These are phyloP conservation scores for Lipomyces sp. DNA, from an alignment of 805 yeast species.

Conservation along the genomic window DNA sequence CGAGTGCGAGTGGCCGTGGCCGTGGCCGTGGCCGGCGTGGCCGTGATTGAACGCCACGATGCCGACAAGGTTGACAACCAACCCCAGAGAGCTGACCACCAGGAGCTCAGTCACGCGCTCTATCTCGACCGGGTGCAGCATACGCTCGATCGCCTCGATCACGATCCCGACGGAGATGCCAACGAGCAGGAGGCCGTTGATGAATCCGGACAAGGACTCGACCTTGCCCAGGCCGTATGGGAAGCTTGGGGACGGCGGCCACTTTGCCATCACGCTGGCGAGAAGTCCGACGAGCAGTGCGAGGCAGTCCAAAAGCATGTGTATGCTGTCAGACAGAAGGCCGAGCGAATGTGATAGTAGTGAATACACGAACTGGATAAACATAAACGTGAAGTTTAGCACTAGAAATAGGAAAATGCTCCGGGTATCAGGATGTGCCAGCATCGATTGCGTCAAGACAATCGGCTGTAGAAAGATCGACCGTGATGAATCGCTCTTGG, in stretches of 20 bases:
- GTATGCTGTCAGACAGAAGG: conserved; percentile 85
- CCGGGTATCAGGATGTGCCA: conserved; percentile 66
- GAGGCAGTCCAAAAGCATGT: conserved; percentile 93
- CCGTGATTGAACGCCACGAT: conserved; percentile 93
- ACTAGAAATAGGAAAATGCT: conserved; percentile 85
- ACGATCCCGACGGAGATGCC: conserved; percentile 88
- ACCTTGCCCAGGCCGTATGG: conserved; percentile 85
- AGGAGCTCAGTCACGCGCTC: conserved; percentile 80
- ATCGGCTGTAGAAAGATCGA: conserved; percentile 20
- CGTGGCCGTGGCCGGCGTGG: conserved; percentile 48
- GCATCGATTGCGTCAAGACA: conserved; percentile 31
- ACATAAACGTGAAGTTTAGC: conserved; percentile 88
- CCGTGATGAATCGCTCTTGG: background rate
- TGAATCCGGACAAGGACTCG: conserved; percentile 91
- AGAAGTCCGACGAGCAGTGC: conserved; percentile 84
- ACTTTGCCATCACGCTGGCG: conserved; percentile 68
- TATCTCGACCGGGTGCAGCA: conserved; percentile 70
- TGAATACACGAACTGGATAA: conserved; percentile 86
- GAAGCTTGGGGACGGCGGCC: conserved; percentile 61
- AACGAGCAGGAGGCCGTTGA: conserved; percentile 82
- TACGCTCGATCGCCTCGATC: conserved; percentile 79
- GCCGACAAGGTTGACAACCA: conserved; percentile 86
- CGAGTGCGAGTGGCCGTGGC: conserved; percentile 31
- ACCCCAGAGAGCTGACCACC: conserved; percentile 78
- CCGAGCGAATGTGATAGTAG: conserved; percentile 91